Base-by-base conservation (phyloP, 202 grass and related monocot species). In the Saccharum hybrid region DNA sequence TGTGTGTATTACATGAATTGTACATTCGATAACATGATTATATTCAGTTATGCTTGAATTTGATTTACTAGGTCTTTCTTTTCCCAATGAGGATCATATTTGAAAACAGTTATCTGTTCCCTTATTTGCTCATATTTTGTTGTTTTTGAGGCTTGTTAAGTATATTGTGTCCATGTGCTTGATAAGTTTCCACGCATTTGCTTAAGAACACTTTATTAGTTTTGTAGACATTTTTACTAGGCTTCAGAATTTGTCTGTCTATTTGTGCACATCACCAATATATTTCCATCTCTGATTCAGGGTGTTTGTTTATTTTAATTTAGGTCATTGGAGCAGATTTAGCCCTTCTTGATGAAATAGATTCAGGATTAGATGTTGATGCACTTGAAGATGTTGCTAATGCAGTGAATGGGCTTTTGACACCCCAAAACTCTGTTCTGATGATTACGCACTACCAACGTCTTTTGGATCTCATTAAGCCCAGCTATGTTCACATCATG, bases 281-380 rank as follows among this genome's bases (percentile, higher is more conserved):
- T 30, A 60, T 41, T 82, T 63, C 23, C 26, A 65, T 19, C 2
- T 75, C 68, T 61, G 26, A 86, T 63, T 73, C 23, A 23, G 85
- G 37, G 37, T 65, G 0, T 82, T 70, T 89, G 36, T 91, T 63
- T 89, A 36, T 82, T 77, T 46, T 49, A 64, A 77, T 87, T 83
- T 82, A 99, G 96, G 91, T 96, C 11, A 79, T 96, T 75, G 89
- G 92, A 72, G 93, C 96, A 84, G 89, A 99, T 90, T 88, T 96
- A 72, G 93, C 93, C 65, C 91, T 99, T 92, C 84, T 99, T 66
- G 96, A 99, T 79, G 96, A 99, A 75, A 93, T 99, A 36, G 96
- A 99, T 87, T 96, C 93, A 22, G 96, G 96, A 31, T 89, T 96
- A 82, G 96, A 99, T 93, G 96, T 99, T 72, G 96, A 99, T 89